A percentile compares a stretch with the other conserved stretches of the same genome.
Evolutionary conservation across 1,284 basidiomycete genomes (phyloP).

Genomic region (Irpex lacteus): DNA sequence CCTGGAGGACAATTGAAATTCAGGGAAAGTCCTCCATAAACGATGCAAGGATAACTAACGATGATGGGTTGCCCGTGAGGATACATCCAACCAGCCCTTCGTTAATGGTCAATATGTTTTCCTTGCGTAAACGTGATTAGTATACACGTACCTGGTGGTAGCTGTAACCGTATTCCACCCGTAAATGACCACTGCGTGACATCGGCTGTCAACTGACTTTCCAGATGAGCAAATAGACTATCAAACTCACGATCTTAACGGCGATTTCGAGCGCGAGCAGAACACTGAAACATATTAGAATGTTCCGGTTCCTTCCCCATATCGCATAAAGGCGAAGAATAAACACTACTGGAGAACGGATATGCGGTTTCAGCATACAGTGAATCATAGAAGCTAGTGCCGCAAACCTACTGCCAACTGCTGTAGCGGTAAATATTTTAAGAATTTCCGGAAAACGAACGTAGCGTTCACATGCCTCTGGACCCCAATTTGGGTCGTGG

Average conservation of each 20-base stretch:
- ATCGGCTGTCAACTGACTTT: not conserved
- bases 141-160: constrained; percentile 2
- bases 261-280: constrained; percentile 18
- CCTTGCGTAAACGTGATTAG: not conserved
- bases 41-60: constrained; percentile 16
- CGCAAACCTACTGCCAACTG: constrained; percentile 21
- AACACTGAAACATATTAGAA: constrained; percentile 16
- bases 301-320: constrained; percentile 18
- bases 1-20: constrained; percentile 12
- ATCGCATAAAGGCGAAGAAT: constrained; percentile 24
- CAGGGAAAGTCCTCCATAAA: not conserved
- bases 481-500: constrained; percentile 24
- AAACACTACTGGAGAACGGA: constrained; percentile 21
- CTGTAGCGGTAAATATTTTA: constrained; percentile 24
- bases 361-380: not conserved
- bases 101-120: not conserved
- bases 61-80: constrained; percentile 18
- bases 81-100: constrained; percentile 26
- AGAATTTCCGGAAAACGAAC: constrained; percentile 26
- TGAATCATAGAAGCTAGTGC: not conserved
- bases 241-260: constrained; percentile 20
- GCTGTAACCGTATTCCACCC: constrained; percentile 4
- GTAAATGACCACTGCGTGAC: constrained; percentile 19
- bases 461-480: constrained; percentile 23
- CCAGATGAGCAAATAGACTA: not conserved